Evolutionary conservation across 2,329 filamentous ascomycete genomes (phyloP), one percentile per base, ranked within the genome.

Genomic region (Akanthomyces lecanii): DNA sequence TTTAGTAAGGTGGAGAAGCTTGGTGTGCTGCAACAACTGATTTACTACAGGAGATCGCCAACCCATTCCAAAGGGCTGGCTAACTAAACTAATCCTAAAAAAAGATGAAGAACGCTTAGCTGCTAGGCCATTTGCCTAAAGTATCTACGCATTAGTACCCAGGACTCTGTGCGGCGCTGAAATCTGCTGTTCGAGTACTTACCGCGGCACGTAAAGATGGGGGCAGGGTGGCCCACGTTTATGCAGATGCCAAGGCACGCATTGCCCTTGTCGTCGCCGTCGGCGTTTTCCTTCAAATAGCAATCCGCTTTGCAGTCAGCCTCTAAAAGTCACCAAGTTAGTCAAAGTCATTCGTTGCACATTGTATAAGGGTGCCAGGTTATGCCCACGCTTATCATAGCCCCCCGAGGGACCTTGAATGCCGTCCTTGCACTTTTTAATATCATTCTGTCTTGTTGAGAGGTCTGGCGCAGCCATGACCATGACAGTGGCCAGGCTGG

Each of bases 181-280:
- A 16, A 28, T 6, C 23, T 8, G 16, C 11, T 8, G n/a, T 28
- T 18, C 47, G n/a, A 25, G 28, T 21, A 52, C 54, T 57, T 14
- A 57, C 54, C 54, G 5, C 40, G 38, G 23, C 54, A 57, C 18
- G 38, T 28, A 45, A 57, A 44, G 25, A 57, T 57, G 11, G 54
- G 54, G 8, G 40, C 40, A 33, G 54, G 54, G 21, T 58, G 55
- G 40, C 42, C 55, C 14, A 48, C 44, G 28, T 47, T 47, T 18
- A 48, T 33, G 42, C 55, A 48, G 40, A 48, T 33, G 16, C 55
- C 55, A 40, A 21, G 21, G 55, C 55, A 58, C 7, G 30, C 55
- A 48, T 48, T 58, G 21, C 42, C 44, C 23, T 58, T 58, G 2
- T 58, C 44, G 11, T 47, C 40, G 42, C 44, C 44, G 11, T 58